Conservation (phyloP, 768 basidiomycete species). For the Rhizopogon vesiculosus region DNA sequence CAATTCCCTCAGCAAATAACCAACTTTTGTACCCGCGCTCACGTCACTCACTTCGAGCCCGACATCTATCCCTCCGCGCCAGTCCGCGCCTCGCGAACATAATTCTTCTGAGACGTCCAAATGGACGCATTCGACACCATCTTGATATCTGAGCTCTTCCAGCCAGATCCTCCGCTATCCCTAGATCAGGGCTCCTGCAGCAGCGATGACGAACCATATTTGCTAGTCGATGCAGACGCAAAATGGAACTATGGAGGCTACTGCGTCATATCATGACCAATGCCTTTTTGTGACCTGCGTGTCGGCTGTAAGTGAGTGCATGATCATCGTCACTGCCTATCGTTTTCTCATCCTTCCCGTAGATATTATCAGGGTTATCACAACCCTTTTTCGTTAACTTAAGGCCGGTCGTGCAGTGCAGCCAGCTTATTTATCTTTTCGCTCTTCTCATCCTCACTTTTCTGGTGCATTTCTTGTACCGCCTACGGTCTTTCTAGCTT, state of each 20-base stretch:
- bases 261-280: background rate
- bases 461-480: background rate
- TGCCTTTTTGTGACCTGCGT: background rate
- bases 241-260: conserved; percentile 7
- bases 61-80: background rate
- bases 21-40: background rate
- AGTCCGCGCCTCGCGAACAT: background rate
- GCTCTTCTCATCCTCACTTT: background rate
- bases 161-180: background rate
- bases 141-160: background rate
- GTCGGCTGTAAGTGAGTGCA: background rate
- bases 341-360: background rate
- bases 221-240: conserved; percentile 8
- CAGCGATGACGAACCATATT: background rate
- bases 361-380: background rate
- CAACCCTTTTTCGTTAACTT: background rate
- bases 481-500: background rate
- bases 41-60: background rate
- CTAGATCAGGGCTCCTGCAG: background rate
- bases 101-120: too few species aligned
- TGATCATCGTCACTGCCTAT: background rate
- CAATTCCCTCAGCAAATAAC: background rate
- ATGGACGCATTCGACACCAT: background rate
- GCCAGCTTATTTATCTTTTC: background rate
- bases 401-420: background rate